Percentiles rank a stretch among this genome's conserved stretches.
phyloP scores from a whole-genome alignment of 2,329 filamentous ascomycete species.

The Nemania sp. region DNA sequence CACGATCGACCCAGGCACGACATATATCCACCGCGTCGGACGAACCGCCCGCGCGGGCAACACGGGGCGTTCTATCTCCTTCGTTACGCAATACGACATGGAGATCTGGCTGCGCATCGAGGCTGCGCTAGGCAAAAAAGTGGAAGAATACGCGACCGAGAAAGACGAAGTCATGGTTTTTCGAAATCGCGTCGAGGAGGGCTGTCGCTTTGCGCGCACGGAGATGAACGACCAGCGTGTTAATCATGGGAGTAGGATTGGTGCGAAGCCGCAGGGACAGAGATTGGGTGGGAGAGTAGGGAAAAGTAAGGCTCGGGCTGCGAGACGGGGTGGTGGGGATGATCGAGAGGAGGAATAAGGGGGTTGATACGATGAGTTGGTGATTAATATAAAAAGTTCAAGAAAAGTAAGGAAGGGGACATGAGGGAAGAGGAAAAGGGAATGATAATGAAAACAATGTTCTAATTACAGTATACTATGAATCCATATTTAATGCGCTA shows the following conservation, averaged over 20 bases:
- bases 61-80: slow-evolving; percentile 75
- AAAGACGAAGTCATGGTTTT: slow-evolving; percentile 88
- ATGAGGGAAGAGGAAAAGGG: too few relatives aligned
- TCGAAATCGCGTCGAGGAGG: slow-evolving; percentile 76
- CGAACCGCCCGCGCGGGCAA: slow-evolving; percentile 87
- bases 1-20: slow-evolving; percentile 48
- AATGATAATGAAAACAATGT: too few relatives aligned
- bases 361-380: not conserved
- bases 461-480: too few relatives aligned
- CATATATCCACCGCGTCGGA: slow-evolving; percentile 69
- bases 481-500: too few relatives aligned
- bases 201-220: slow-evolving; percentile 75
- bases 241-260: not conserved
- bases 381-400: not conserved
- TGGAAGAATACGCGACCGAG: slow-evolving; percentile 67
- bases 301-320: not conserved
- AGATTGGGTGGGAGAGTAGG: not conserved
- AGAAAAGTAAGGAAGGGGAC: too few relatives aligned
- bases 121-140: slow-evolving; percentile 75
- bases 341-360: not conserved
- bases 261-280: not conserved
- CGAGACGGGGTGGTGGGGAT: not conserved
- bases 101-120: slow-evolving; percentile 78
- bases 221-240: slow-evolving; percentile 72
- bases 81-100: slow-evolving; percentile 83